phyloP scores from a whole-genome alignment of 2,329 filamentous ascomycete genomes.

The Cadophora sp. region DNA sequence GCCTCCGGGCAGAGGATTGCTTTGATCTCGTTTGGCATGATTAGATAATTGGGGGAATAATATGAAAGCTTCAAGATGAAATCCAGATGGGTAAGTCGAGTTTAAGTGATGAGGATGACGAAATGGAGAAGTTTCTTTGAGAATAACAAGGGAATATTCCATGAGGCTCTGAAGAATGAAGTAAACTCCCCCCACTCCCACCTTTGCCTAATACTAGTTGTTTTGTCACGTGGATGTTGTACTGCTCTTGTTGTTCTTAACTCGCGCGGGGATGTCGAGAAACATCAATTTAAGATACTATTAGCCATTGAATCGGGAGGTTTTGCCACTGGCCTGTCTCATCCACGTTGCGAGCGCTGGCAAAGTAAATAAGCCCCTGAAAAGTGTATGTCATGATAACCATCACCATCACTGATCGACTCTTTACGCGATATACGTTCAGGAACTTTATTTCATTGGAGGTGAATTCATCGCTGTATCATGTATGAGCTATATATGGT shows the following conservation, averaged over 20 bases:
- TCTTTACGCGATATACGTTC: background rate
- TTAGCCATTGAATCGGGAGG: no score
- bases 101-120: background rate
- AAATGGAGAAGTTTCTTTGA: background rate
- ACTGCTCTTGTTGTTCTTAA: background rate
- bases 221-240: background rate
- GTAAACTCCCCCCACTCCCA: slow-evolving; percentile 11
- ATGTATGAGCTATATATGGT: background rate
- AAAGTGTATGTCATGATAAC: no score
- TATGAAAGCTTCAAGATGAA: no score
- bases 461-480: background rate
- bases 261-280: background rate
- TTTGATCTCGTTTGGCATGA: slow-evolving; percentile 20
- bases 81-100: no score
- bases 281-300: no score
- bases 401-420: no score
- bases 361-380: background rate
- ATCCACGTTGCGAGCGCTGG: background rate
- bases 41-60: background rate
- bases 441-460: background rate
- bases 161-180: background rate
- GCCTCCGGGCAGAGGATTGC: slow-evolving; percentile 23
- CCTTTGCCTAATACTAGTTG: background rate
- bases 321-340: no score
- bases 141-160: background rate